Evolutionary conservation across 2,329 filamentous ascomycete species (phyloP), one percentile per base, ranked within the genome.

Genomic region (Daldinia sp.): DNA sequence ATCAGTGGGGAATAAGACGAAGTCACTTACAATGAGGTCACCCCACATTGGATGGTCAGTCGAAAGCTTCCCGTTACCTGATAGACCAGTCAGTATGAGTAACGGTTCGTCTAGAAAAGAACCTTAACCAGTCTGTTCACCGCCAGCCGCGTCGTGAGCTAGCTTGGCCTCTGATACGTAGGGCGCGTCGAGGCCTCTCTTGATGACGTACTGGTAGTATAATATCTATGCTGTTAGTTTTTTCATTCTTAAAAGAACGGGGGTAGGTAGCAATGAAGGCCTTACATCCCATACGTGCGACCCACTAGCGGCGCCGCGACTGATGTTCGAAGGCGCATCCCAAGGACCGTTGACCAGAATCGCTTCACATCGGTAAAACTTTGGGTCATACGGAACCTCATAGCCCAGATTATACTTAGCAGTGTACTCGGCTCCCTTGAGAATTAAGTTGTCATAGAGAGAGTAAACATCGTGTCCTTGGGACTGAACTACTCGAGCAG

Each of bases 281-380:
- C 37, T 41, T 54, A 68, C 63, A 41, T 71, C 69, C 21, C 61
- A 62, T 5, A 68, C 49, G 13, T 58, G 59, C 9, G 63, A 41
- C 11, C 56, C 52, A 34, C 58, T 53, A 8, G 53, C 43, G n/a
- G 71, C 58, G 2, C 72, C 72, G 7, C 70, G 70, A 34, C 59
- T 73, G 4, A 72, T 67, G 5, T 72, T 67, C 0, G 76, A 75
- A 10, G 72, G 71, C 5, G 30, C 64, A 3, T 61, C 56, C 77
- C 78, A 80, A 6, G 78, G 78, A 0, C 77, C 78, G 54, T 76
- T 74, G 3, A 79, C 74, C 13, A 80, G 67, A 1, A 79, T 70
- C 0, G 77, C 77, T 57, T 80, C 78, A 50, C 78, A 80, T 0
- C 78, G 72, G 34, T 73, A 77, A 58, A 73, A 78, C 4, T 68